Evolutionary conservation across 345 rosid species (phyloP).

Genomic region (Lepidium sativum): DNA sequence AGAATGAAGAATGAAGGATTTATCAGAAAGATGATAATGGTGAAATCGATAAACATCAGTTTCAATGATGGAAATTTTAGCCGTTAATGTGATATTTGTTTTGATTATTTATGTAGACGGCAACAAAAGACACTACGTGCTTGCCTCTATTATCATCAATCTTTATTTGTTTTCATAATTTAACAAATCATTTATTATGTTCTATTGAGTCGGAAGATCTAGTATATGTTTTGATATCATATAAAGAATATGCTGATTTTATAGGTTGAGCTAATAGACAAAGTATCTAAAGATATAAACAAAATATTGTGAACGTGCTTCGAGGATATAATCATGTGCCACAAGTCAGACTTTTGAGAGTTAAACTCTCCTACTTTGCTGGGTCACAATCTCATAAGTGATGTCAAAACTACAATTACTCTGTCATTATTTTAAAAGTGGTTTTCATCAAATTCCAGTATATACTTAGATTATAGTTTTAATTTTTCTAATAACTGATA

Average conservation of each 20-base stretch:
- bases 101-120: constrained; percentile 20
- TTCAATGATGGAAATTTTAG: constrained; percentile 7
- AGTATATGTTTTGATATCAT: constrained; percentile 14
- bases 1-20: no score
- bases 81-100: constrained; percentile 8
- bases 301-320: constrained; percentile 14
- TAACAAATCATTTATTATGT: not conserved
- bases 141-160: constrained; percentile 11
- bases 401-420: not conserved
- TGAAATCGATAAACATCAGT: not conserved
- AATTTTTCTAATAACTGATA: no score
- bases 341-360: constrained; percentile 13
- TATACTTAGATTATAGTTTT: no score
- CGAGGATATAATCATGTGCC: constrained; percentile 18
- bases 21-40: not conserved
- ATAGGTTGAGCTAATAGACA: constrained; percentile 12
- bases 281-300: not conserved
- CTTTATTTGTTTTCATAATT: not conserved
- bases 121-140: constrained; percentile 21
- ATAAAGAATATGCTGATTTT: constrained; percentile 8
- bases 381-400: not conserved
- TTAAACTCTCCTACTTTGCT: not conserved
- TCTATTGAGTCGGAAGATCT: constrained; percentile 3
- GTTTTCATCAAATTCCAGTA: no score
- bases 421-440: no score